Conservation (phyloP, 2,329 filamentous ascomycete species). For the Aaosphaeria arxii region DNA sequence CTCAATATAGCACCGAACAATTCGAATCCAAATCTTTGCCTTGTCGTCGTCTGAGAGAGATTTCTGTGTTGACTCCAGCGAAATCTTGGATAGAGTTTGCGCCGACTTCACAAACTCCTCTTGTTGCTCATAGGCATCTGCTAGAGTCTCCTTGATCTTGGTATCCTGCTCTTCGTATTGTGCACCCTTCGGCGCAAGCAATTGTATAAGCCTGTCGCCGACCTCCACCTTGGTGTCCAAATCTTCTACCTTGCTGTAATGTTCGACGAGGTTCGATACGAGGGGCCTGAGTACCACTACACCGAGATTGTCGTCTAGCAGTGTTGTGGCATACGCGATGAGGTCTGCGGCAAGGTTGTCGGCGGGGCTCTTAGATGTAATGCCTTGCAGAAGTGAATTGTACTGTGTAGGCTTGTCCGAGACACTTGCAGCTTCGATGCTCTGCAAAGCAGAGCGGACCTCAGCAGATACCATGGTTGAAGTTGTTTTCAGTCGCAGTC, state of each 20-base stretch:
- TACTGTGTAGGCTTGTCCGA: conserved; percentile 56
- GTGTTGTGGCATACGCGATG: conserved; percentile 63
- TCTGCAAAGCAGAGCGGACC: conserved; percentile 47
- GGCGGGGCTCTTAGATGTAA: conserved; percentile 47
- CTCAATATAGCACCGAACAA: conserved; percentile 91
- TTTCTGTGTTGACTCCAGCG: conserved; percentile 84
- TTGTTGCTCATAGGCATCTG: conserved; percentile 75
- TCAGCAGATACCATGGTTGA: conserved; percentile 49
- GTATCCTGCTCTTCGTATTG: conserved; percentile 80
- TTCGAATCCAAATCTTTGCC: conserved; percentile 84
- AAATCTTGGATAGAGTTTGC: conserved; percentile 74
- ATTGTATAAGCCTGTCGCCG: conserved; percentile 68
- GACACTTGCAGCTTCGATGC: conserved; percentile 48
- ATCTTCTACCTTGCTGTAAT: conserved; percentile 60
- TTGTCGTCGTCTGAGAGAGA: conserved; percentile 79
- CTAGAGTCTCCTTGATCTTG: conserved; percentile 73
- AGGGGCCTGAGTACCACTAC: conserved; percentile 73
- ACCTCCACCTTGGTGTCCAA: conserved; percentile 70
- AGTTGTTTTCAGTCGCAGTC: conserved; percentile 1
- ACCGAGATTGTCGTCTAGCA: conserved; percentile 68
- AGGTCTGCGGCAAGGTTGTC: conserved; percentile 58
- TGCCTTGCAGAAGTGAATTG: conserved; percentile 55
- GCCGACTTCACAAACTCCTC: conserved; percentile 81
- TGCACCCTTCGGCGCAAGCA: conserved; percentile 63
- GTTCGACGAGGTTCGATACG: conserved; percentile 63